Evolutionary conservation across 1,284 basidiomycete genomes (phyloP).

Genomic region (Schizophyllum commune): DNA sequence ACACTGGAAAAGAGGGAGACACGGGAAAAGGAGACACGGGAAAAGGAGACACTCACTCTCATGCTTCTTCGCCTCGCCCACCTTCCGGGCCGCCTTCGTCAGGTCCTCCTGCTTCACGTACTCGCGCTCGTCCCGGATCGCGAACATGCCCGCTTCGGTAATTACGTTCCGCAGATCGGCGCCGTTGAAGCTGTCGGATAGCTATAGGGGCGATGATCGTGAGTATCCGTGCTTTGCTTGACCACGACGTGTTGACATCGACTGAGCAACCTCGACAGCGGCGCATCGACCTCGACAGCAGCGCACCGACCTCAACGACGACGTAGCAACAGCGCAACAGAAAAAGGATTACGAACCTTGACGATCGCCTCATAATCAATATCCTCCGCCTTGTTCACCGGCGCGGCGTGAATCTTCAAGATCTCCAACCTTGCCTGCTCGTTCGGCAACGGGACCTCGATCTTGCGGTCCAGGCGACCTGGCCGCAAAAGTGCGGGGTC

Average conservation of each 20-base stretch:
- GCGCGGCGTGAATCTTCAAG: slow-evolving; percentile 93
- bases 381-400: slow-evolving; percentile 92
- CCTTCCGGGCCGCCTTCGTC: slow-evolving; percentile 96
- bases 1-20: no score
- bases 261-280: no score
- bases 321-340: no score
- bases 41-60: slow-evolving; percentile 55
- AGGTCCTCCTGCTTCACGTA: slow-evolving; percentile 92
- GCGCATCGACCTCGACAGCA: no score
- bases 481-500: slow-evolving; percentile 96
- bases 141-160: slow-evolving; percentile 99
- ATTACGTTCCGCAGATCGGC: slow-evolving; percentile 95
- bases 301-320: no score
- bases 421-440: slow-evolving; percentile 95
- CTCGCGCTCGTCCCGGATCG: slow-evolving; percentile 94
- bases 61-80: slow-evolving; percentile 94
- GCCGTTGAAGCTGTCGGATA: slow-evolving; percentile 91
- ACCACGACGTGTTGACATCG: no score
- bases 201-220: slow-evolving; percentile 28
- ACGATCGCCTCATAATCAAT: slow-evolving; percentile 97
- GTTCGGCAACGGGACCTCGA: slow-evolving; percentile 97
- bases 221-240: no score
- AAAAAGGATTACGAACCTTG: slow-evolving; percentile 47
- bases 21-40: not conserved
- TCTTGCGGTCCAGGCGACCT: slow-evolving; percentile 94